Percentiles rank a stretch among this genome's conserved stretches.
Conservation (phyloP, 2,329 filamentous ascomycete genomes). For the Fusarium sp. region DNA sequence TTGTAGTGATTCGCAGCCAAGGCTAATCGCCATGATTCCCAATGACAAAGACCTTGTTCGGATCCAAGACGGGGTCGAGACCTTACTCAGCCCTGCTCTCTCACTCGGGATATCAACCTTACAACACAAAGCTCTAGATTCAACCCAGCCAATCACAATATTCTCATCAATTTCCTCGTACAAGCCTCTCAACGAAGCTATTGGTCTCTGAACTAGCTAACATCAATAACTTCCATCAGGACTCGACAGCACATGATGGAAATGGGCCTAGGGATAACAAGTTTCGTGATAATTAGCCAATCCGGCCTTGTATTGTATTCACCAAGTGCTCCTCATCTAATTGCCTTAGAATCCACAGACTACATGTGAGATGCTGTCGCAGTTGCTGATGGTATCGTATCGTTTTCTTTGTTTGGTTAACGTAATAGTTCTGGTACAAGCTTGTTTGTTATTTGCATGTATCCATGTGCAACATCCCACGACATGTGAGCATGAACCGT, state of each 20-base stretch:
- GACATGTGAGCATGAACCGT: neutral
- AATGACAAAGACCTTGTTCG: too few relatives aligned
- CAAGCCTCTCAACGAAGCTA: slow-evolving; percentile 17
- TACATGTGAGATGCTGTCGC: too few relatives aligned
- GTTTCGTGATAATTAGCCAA: too few relatives aligned
- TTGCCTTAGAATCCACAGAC: too few relatives aligned
- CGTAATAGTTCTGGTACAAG: neutral
- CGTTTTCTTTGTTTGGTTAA: neutral
- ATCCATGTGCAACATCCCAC: neutral
- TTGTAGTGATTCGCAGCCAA: slow-evolving; percentile 2
- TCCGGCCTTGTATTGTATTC: too few relatives aligned
- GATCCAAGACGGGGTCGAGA: slow-evolving; percentile 1
- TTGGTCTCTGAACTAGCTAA: neutral
- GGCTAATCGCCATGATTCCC: neutral
- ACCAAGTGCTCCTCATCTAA: too few relatives aligned
- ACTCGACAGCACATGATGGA: neutral
- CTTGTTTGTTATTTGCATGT: neutral
- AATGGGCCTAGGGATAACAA: neutral
- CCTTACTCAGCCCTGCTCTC: slow-evolving; percentile 4
- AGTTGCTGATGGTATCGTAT: neutral
- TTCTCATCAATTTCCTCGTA: too few relatives aligned
- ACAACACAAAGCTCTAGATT: neutral
- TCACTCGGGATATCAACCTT: slow-evolving; percentile 19
- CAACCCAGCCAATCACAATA: too few relatives aligned
- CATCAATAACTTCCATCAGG: neutral